These are phyloP conservation scores for Venturiaceae sp. DNA, from an alignment of 2,329 filamentous ascomycete species.

Conservation along the genomic window DNA sequence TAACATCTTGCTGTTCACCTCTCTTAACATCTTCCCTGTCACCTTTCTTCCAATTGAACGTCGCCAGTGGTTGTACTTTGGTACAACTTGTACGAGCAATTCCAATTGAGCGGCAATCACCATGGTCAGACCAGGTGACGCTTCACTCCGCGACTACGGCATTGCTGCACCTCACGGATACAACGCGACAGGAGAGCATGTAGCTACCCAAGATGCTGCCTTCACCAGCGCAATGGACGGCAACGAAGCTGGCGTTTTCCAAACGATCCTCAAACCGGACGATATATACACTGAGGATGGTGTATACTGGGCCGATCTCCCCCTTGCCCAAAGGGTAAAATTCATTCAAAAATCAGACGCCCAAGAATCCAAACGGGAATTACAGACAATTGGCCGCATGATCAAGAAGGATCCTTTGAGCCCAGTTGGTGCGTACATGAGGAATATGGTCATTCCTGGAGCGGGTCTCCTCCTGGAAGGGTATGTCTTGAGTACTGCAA, in stretches of 20 bases:
- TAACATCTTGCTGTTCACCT: neutral
- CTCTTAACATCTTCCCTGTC: neutral
- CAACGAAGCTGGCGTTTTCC: slow-evolving; percentile 57
- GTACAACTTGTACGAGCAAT: neutral
- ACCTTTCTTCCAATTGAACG: neutral
- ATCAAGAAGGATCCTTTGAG: slow-evolving; percentile 78
- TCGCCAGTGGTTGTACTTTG: neutral
- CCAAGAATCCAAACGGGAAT: slow-evolving; percentile 59
- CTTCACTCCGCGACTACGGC: slow-evolving; percentile 6
- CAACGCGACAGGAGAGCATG: slow-evolving; percentile 32
- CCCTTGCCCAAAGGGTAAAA: slow-evolving; percentile 54
- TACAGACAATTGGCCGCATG: slow-evolving; percentile 61
- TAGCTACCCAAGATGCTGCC: slow-evolving; percentile 21
- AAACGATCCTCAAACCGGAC: slow-evolving; percentile 73
- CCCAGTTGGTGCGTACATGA: slow-evolving; percentile 77
- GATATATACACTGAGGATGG: slow-evolving; percentile 78
- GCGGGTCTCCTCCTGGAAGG: slow-evolving; percentile 86
- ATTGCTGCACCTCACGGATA: slow-evolving; percentile 31
- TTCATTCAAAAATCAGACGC: slow-evolving; percentile 71
- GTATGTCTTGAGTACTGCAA: slow-evolving; percentile 20
- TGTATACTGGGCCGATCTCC: slow-evolving; percentile 87
- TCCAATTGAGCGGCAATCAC: neutral
- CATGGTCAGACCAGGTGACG: neutral
- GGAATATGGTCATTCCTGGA: slow-evolving; percentile 85
- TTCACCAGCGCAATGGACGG: slow-evolving; percentile 39